A percentile compares a stretch with the other conserved stretches of the same genome.
These are phyloP conservation scores for Agrostemma githago DNA, from an alignment of 148 eudicot genomes.

Conservation along the genomic window DNA sequence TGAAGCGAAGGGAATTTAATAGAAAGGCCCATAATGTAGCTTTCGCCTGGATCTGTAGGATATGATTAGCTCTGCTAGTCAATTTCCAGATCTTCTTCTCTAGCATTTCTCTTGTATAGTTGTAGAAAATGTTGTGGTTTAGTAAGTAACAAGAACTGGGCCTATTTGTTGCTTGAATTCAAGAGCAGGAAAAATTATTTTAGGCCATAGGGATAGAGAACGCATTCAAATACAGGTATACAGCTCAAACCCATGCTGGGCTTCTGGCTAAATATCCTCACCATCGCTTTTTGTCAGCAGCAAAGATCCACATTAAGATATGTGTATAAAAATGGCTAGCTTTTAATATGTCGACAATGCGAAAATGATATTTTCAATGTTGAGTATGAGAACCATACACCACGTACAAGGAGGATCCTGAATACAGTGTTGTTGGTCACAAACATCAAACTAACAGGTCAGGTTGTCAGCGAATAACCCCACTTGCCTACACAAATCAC, in stretches of 20 bases:
- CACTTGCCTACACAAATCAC: background rate
- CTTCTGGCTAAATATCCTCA: background rate
- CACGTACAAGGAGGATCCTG: background rate
- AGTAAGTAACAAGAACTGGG: background rate
- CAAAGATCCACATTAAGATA: background rate
- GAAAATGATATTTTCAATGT: background rate
- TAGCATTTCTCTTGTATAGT: background rate
- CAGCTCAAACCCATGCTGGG: background rate
- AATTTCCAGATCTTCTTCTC: background rate
- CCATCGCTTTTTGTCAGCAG: background rate
- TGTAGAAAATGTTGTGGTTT: background rate
- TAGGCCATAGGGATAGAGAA: too few species aligned
- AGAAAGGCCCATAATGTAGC: background rate
- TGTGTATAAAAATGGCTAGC: background rate
- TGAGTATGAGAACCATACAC: background rate
- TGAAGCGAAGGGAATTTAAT: background rate
- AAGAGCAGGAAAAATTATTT: background rate
- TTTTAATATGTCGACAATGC: background rate
- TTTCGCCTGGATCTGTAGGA: slow-evolving; percentile 3
- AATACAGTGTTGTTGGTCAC: background rate
- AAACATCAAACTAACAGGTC: background rate
- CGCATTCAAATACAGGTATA: background rate
- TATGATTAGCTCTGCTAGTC: background rate
- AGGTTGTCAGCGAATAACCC: background rate
- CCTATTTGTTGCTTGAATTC: background rate